Percentiles rank a stretch among this genome's conserved stretches.
Conservation (phyloP, 805 yeast genomes). For the Debaryomyces tyrocola region DNA sequence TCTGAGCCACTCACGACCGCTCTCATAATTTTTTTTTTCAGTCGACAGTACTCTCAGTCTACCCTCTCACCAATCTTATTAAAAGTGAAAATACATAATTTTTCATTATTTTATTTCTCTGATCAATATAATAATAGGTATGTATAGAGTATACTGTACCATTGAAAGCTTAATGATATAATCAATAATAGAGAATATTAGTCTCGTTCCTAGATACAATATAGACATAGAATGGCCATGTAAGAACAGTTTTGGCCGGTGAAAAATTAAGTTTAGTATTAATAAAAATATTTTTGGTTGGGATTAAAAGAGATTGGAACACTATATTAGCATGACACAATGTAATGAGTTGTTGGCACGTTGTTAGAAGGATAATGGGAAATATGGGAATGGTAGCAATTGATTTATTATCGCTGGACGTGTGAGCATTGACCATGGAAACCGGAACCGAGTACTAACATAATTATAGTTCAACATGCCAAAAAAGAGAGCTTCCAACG, state of each 20-base stretch:
- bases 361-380: neutral
- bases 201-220: too few species aligned
- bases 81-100: conserved; percentile 5
- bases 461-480: conserved; percentile 69
- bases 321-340: neutral
- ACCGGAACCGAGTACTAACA: conserved; percentile 19
- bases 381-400: neutral
- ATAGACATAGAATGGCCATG: too few species aligned
- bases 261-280: neutral
- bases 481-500: conserved; percentile 99
- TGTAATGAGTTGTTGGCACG: neutral
- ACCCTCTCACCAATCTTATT: conserved; percentile 1
- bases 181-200: too few species aligned
- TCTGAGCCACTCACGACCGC: conserved; percentile 1
- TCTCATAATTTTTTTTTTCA: conserved; percentile 1
- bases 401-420: neutral
- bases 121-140: conserved; percentile 16
- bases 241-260: neutral
- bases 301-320: neutral
- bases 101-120: conserved; percentile 6
- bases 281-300: neutral
- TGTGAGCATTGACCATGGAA: conserved; percentile 2
- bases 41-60: neutral
- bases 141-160: conserved; percentile 7
- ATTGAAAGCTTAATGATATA: neutral